These are phyloP conservation scores for Aspergillus tanneri DNA, from an alignment of 2,329 filamentous ascomycete species.

Conservation along the genomic window DNA sequence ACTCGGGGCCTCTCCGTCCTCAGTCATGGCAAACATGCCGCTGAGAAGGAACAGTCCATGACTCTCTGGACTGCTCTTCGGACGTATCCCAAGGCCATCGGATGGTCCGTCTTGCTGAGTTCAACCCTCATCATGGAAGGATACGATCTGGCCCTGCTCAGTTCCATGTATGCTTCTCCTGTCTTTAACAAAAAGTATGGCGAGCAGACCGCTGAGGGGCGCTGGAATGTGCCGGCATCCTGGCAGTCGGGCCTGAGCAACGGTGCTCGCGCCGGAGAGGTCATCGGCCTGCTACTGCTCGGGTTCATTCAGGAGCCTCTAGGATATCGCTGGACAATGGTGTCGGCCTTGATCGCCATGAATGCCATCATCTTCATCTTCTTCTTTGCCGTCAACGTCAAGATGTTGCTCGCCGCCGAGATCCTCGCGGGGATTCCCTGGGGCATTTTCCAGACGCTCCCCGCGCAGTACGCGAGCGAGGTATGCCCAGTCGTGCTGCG, in stretches of 20 bases:
- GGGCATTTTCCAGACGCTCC: conserved; percentile 48
- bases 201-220: conserved; percentile 16
- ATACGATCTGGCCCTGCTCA: conserved; percentile 40
- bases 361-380: conserved; percentile 47
- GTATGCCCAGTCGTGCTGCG: conserved; percentile 41
- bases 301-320: conserved; percentile 30
- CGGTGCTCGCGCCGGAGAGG: conserved; percentile 22
- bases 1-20: too few species aligned
- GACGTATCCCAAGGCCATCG: conserved; percentile 36
- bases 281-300: conserved; percentile 31
- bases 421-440: conserved; percentile 50
- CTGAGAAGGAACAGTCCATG: conserved; percentile 36
- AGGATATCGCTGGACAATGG: conserved; percentile 31
- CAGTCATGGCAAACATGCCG: conserved; percentile 31
- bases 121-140: conserved; percentile 44
- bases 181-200: conserved; percentile 35
- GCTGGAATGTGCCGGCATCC: conserved; percentile 27
- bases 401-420: conserved; percentile 46
- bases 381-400: conserved; percentile 48
- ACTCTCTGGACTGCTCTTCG: conserved; percentile 32
- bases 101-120: conserved; percentile 39
- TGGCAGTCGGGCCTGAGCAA: conserved; percentile 35
- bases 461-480: conserved; percentile 44
- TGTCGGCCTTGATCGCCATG: conserved; percentile 40
- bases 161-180: conserved; percentile 33